Evolutionary conservation across 2,329 filamentous ascomycete species (phyloP), one percentile per base, ranked within the genome.

Genomic region (Apiospora aurea): DNA sequence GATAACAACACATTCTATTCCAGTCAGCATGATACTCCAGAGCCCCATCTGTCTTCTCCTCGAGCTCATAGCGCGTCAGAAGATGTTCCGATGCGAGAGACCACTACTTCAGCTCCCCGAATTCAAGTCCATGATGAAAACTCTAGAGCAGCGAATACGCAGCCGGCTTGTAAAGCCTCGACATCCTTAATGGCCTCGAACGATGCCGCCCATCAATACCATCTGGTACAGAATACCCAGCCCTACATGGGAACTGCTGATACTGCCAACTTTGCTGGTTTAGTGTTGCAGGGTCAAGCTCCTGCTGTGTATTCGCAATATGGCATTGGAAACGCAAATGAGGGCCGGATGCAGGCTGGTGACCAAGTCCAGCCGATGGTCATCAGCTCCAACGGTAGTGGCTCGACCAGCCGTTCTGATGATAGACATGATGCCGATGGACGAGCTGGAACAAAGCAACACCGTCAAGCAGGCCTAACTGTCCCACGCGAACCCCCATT

Each of bases 1-100:
- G 95, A 98, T 83, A 93, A 97, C 81, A 95, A 97, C 80, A 96
- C 95, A 53, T 97, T 97, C 83, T 98, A 98, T 86, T 98, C 96
- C 76, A 98, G 95, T 83, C 94, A 93, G 84, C 92, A 95, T 85
- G 93, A 95, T 81, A 97, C 95, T 75, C 89, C 89, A 73, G 86
- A 89, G 71, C 87, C 86, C 43, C 84, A 83, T 69, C 83, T 84
- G 72, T 84, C 84, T 51, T 83, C 86, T 41, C 84, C 84, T 72
- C 57, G 57, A 64, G 77, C 84, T 83, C 89, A 80, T 86, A 88
- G 80, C 76, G 80, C 80, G 73, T 81, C 82, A 73, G 82, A 80
- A 73, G 81, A 83, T 76, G 81, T 79, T 67, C 80, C 79, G 73
- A 83, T 83, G 79, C 80, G 78, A 70, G 80, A 83, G 66, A 77